Base-by-base conservation (phyloP, 2,329 filamentous ascomycete genomes). In the Microsporum audouinii region DNA sequence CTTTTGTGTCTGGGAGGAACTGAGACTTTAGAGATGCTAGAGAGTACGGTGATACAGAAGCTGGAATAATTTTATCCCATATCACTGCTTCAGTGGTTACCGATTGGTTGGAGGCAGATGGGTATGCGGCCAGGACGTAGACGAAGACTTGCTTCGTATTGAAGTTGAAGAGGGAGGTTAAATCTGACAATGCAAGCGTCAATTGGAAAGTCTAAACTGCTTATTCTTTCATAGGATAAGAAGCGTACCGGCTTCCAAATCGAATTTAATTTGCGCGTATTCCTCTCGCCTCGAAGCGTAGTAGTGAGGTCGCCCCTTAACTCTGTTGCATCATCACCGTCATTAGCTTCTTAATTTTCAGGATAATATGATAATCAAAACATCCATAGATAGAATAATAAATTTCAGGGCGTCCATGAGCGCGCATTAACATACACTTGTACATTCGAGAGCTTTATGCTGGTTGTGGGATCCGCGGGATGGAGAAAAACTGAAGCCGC, bases 91-190 rank as follows among this genome's bases (percentile, higher is more conserved):
- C 66, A 39, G 77, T 79, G n/a, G 63, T 45, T 23, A 58, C 58
- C 34, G 70, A 66, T 12, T 67, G 65, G 56, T 74, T 73, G 56
- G 76, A 75, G 41, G 79, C 77, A 41, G 80, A 68, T 3, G 71
- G 79, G 71, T 87, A 88, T 61, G 80, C 86, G 60, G 92, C 92
- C 60, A 90, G 92, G 62, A 99, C 86, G 78, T 96, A 99, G 73
- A 96, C 86, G 77, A 97, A 99, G 70, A 99, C 79, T 77, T 97
- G 89, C 76, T 99, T 99, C 23, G 95, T 99, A 81, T 99, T 99
- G 94, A 92, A 99, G 71, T 89, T 95, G 82, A 97, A 97, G 68
- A 99, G 88, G 49, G 87, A 87, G 63, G 85, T 88, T 63, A 99
- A 83, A 77, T 99, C 92, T 80, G 64, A 23, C 23, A 34, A 34